phyloP scores from a whole-genome alignment of 768 basidiomycete genomes.

The Tulasnella sp. region DNA sequence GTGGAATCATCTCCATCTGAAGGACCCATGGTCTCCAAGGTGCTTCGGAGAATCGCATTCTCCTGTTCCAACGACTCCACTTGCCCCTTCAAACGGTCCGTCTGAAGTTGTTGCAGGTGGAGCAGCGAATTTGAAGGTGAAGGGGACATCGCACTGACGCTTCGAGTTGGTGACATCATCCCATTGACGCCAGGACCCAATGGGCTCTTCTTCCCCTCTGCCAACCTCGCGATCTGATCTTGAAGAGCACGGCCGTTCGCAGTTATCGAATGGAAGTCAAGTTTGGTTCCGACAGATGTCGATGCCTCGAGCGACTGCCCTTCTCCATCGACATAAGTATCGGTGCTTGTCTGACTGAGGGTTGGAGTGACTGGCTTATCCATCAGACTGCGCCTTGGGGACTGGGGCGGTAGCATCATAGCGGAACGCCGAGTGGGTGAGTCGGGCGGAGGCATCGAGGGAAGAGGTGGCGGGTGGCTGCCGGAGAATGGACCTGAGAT shows the following conservation, averaged over 20 bases:
- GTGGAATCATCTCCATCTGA: constrained; percentile 16
- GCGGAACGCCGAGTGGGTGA: constrained; percentile 4
- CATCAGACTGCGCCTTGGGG: constrained; percentile 31
- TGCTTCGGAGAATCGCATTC: constrained; percentile 42
- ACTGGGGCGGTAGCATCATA: constrained; percentile 68
- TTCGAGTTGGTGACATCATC: background rate
- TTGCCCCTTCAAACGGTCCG: constrained; percentile 25
- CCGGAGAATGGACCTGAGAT: background rate
- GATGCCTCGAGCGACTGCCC: background rate
- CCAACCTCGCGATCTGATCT: constrained; percentile 38
- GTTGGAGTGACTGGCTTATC: constrained; percentile 19
- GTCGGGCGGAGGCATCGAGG: constrained; percentile 3
- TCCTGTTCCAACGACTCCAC: constrained; percentile 60
- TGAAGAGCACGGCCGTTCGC: constrained; percentile 34
- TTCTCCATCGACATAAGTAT: constrained; percentile 19
- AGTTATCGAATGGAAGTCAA: constrained; percentile 19
- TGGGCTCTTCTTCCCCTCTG: constrained; percentile 27
- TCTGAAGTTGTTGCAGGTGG: constrained; percentile 3
- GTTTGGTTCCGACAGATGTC: background rate
- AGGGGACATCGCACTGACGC: background rate
- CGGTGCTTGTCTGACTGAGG: constrained; percentile 18
- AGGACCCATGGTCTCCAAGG: constrained; percentile 20
- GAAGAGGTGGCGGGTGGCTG: background rate
- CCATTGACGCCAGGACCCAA: background rate
- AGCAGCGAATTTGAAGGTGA: background rate